These are phyloP conservation scores for Triangularia verruculosa DNA, from an alignment of 2,329 filamentous ascomycete species.

Conservation along the genomic window DNA sequence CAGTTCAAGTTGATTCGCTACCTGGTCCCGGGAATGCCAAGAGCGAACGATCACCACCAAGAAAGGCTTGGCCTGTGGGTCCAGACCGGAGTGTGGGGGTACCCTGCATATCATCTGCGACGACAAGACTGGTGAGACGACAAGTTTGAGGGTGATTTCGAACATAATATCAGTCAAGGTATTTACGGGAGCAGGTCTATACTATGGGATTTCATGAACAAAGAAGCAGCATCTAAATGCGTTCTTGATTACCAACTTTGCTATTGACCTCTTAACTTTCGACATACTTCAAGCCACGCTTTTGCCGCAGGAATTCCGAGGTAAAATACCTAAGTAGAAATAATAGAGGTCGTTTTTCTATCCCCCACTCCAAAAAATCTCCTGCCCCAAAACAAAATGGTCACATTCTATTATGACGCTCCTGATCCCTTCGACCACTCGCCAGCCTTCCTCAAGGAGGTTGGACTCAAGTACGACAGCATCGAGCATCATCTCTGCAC, in stretches of 20 bases:
- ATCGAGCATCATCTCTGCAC: neutral
- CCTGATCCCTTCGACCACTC: neutral
- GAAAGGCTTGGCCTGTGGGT: neutral
- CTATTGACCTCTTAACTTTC: neutral
- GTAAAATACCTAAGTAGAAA: no score
- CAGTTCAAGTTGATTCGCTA: neutral
- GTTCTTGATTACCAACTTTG: no score
- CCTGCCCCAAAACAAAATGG: neutral
- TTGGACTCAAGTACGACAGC: neutral
- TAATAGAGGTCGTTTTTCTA: no score
- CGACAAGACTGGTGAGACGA: neutral
- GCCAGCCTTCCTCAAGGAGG: neutral
- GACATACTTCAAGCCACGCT: neutral
- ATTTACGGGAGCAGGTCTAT: no score
- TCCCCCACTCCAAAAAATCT: neutral
- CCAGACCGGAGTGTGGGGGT: slow-evolving; percentile 1
- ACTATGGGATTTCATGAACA: no score
- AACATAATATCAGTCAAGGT: no score
- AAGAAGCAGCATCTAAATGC: no score
- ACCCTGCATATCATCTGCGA: neutral
- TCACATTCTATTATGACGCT: neutral
- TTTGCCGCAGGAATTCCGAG: no score
- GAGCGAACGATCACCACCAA: neutral
- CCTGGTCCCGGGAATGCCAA: slow-evolving; percentile 6
- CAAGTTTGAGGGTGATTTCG: no score